These are phyloP conservation scores for Candida ortonii DNA, from an alignment of 805 yeast genomes.

Conservation along the genomic window DNA sequence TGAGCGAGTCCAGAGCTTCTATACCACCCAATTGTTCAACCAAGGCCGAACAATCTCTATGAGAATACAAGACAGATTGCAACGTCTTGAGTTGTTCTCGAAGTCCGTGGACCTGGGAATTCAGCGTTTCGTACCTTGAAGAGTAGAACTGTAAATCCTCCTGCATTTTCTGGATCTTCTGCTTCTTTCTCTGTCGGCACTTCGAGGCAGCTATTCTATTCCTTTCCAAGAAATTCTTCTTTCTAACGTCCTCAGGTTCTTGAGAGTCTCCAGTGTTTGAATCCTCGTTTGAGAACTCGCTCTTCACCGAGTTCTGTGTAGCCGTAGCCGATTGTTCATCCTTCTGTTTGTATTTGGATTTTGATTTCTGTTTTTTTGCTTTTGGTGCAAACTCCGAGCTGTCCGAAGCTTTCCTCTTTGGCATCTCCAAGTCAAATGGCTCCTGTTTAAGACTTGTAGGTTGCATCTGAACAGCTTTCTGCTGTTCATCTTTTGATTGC, in stretches of 20 bases:
- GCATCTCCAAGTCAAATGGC: no score
- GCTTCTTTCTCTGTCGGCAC: conserved; percentile 92
- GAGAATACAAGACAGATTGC: conserved; percentile 45
- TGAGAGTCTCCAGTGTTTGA: conserved; percentile 3
- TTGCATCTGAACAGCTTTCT: no score
- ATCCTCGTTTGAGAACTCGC: conserved; percentile 3
- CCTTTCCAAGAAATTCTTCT: conserved; percentile 81
- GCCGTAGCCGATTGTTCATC: conserved; percentile 4
- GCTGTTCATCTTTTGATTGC: no score
- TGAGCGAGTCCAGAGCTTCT: conserved; percentile 42
- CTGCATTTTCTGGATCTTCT: conserved; percentile 79
- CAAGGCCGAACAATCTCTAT: conserved; percentile 46
- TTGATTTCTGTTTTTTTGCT: conserved; percentile 1
- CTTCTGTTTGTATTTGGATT: not conserved
- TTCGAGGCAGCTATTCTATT: conserved; percentile 96
- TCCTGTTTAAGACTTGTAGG: no score
- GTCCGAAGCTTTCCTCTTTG: conserved; percentile 4
- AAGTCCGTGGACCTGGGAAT: conserved; percentile 54
- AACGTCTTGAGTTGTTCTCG: conserved; percentile 55
- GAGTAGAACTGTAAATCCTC: conserved; percentile 69
- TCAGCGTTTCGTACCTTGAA: conserved; percentile 64
- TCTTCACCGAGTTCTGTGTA: conserved; percentile 3
- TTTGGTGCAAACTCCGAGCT: no score
- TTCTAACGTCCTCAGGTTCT: conserved; percentile 64
- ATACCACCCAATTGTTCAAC: conserved; percentile 45